Conservation (phyloP, 2,329 filamentous ascomycete genomes). For the Fonsecaea nubica region DNA sequence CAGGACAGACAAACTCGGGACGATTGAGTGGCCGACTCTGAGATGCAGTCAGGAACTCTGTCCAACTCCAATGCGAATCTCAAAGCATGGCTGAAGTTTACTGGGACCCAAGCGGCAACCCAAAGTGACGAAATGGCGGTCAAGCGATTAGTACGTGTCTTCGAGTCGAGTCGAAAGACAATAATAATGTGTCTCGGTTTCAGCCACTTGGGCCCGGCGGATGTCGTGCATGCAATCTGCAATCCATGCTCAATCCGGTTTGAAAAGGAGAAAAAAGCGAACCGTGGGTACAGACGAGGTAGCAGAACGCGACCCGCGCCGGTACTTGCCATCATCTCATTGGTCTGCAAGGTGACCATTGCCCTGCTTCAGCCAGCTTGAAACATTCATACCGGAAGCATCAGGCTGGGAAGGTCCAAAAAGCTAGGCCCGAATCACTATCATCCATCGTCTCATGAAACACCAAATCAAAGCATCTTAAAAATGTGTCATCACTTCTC, state of each 20-base stretch:
- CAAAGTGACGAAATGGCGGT: slow-evolving; percentile 10
- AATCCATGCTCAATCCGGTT: slow-evolving; percentile 11
- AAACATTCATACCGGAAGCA: slow-evolving; percentile 3
- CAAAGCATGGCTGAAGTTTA: background rate
- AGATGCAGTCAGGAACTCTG: background rate
- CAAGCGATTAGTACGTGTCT: background rate
- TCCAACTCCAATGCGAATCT: background rate
- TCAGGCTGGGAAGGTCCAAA: background rate
- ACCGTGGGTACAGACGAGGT: background rate
- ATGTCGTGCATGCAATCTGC: slow-evolving; percentile 22
- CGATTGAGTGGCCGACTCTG: background rate
- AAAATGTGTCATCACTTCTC: slow-evolving; percentile 35
- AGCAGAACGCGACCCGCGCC: background rate
- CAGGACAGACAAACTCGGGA: slow-evolving; percentile 2
- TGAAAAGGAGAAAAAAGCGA: background rate
- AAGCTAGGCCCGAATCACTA: background rate
- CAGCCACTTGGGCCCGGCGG: slow-evolving; percentile 10
- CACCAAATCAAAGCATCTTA: background rate
- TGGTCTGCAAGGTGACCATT: slow-evolving; percentile 3
- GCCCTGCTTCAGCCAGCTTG: slow-evolving; percentile 13
- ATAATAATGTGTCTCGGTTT: slow-evolving; percentile 10
- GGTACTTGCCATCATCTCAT: slow-evolving; percentile 14
- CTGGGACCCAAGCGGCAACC: background rate
- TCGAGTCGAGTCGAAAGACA: background rate
- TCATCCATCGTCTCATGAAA: slow-evolving; percentile 8